phyloP scores from a whole-genome alignment of 768 basidiomycete genomes.

The Sporobolomyces phaffii region DNA sequence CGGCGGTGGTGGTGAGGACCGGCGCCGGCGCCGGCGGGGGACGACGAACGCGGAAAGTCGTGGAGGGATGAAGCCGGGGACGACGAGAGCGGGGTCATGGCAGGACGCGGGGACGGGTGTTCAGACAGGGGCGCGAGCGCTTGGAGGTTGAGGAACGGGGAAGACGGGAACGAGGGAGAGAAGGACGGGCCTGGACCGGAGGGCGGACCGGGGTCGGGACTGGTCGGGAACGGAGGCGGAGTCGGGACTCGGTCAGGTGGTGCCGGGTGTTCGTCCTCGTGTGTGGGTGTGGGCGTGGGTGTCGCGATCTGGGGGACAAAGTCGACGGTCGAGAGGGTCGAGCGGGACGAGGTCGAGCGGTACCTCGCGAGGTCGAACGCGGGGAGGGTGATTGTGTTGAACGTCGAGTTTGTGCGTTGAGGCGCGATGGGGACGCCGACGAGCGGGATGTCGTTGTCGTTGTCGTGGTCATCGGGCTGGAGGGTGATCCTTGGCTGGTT shows the following conservation, averaged over 20 bases:
- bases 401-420: not conserved
- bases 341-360: not conserved
- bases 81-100: too few relatives aligned
- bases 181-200: too few relatives aligned
- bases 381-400: not conserved
- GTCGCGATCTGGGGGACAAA: not conserved
- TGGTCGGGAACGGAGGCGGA: not conserved
- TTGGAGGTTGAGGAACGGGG: too few relatives aligned
- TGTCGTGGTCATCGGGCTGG: not conserved
- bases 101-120: too few relatives aligned
- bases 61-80: not conserved
- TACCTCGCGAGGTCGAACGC: not conserved
- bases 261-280: not conserved
- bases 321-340: slow-evolving; percentile 13
- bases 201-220: too few relatives aligned
- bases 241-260: not conserved
- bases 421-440: not conserved
- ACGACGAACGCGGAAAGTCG: not conserved
- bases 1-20: not conserved
- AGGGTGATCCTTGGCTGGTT: not conserved
- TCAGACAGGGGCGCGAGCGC: too few relatives aligned
- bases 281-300: not conserved
- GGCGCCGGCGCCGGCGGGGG: not conserved
- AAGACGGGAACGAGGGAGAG: too few relatives aligned
- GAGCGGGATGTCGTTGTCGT: not conserved